Base-by-base conservation (phyloP, 208 protist species). In the Leishmania tarentolae region DNA sequence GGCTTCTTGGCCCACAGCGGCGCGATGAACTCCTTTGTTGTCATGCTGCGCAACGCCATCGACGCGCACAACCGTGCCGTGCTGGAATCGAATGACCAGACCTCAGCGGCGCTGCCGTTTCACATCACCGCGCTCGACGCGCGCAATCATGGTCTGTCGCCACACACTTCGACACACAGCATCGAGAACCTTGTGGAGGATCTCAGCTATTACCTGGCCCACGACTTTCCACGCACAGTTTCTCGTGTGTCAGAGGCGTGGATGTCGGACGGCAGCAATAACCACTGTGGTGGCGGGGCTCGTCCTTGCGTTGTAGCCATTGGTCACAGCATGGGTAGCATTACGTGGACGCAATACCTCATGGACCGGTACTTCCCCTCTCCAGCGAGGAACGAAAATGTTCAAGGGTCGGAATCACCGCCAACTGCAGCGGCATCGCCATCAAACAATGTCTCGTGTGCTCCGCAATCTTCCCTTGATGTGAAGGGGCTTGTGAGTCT, bases 291-390 rank as follows among this genome's bases (percentile, higher is more conserved):
- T 35, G 46, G 42, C 53, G 44, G 28, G 46, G 37, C 40, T 24
- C 8, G 56, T n/a, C 73, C 73, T 9, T 78, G 78, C 21, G 80
- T 91, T 31, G 56, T 95, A 9, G 91, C 86, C 8, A 80, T 95
- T 57, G 91, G 91, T 1, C 91, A 93, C 65, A 92, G 89, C 76
- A 95, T 95, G 91, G 91, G 91, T 28, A 87, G 87, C 44, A 77
- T 86, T 50, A 87, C 84, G 59, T 91, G 87, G 87, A 80, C 83
- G 40, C 83, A 87, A 46, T 90, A 87, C 82, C 73, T 94, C 31
- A 87, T 92, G 86, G 76, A 87, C 46, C 80, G 77, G 40, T 65
- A 83, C 37, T 35, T 75, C 21, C 7, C 40, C 44, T 50, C 73
- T 5, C 47, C 35, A 28, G 63, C 31, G 21, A 70, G 3, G 3